Conservation (phyloP, 2,329 filamentous ascomycete genomes). For the Coleophoma eucalyptorum region DNA sequence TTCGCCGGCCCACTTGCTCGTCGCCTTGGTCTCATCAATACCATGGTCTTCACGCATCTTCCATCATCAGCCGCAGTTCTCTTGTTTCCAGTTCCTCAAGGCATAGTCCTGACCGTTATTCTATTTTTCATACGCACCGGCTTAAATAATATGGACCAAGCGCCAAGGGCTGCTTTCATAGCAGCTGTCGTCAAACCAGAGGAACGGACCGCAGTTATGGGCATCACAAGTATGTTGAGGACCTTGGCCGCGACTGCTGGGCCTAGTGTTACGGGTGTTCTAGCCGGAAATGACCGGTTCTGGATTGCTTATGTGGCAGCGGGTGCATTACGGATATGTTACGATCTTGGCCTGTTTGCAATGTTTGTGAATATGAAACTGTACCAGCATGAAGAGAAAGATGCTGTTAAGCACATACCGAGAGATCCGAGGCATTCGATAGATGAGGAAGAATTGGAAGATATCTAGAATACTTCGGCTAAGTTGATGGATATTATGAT, state of each 20-base stretch:
- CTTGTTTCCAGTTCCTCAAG: constrained; percentile 35
- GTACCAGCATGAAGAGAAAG: constrained; percentile 16
- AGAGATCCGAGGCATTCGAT: not conserved
- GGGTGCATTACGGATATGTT: constrained; percentile 54
- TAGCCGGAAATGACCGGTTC: constrained; percentile 52
- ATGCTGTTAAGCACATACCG: not conserved
- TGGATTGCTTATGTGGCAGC: constrained; percentile 60
- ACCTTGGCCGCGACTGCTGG: constrained; percentile 59
- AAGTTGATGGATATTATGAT: not conserved
- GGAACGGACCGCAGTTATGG: constrained; percentile 69
- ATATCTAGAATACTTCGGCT: not conserved
- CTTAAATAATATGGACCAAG: constrained; percentile 65
- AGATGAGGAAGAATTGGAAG: not conserved
- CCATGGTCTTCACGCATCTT: constrained; percentile 72
- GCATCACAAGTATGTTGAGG: constrained; percentile 63
- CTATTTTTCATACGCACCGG: constrained; percentile 59
- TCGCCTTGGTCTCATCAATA: constrained; percentile 57
- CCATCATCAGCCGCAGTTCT: constrained; percentile 57
- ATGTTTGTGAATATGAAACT: constrained; percentile 36
- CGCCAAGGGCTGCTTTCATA: constrained; percentile 65
- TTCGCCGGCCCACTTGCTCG: constrained; percentile 44
- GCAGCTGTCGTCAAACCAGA: constrained; percentile 58
- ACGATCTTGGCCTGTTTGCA: constrained; percentile 53
- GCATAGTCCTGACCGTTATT: constrained; percentile 55
- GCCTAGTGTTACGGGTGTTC: constrained; percentile 56